phyloP scores from a whole-genome alignment of 306 rosid genomes.

The Luffa acutangula region DNA sequence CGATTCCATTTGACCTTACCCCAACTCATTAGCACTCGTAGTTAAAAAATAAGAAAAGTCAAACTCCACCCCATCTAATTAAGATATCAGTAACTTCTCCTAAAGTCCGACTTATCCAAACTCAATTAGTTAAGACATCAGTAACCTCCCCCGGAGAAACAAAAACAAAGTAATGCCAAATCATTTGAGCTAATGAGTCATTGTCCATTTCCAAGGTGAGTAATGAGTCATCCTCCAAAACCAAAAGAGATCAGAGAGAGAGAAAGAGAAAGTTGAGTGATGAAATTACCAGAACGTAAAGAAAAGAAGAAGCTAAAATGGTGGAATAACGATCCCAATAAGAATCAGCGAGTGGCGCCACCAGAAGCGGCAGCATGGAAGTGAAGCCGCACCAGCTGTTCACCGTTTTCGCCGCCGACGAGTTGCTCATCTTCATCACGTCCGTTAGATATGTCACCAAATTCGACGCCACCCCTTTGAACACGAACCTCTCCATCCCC shows the following conservation, averaged over 20 bases:
- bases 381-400: conserved; percentile 85
- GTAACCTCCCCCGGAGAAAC: background rate
- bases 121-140: background rate
- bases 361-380: conserved; percentile 69
- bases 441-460: conserved; percentile 74
- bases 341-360: conserved; percentile 80
- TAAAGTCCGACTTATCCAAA: no score
- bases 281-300: conserved; percentile 46
- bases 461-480: conserved; percentile 86
- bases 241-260: background rate
- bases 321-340: conserved; percentile 72
- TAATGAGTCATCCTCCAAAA: background rate
- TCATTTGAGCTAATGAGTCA: background rate
- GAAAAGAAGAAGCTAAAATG: conserved; percentile 48
- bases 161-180: background rate
- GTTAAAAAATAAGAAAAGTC: no score
- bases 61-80: no score
- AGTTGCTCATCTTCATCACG: conserved; percentile 67
- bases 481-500: conserved; percentile 92
- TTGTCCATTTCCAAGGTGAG: background rate
- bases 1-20: no score
- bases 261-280: conserved; percentile 6
- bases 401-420: conserved; percentile 84
- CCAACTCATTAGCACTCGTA: no score
- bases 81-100: no score